phyloP scores from a whole-genome alignment of 1,139 yeast genomes.

The Suhomyces maxii region DNA sequence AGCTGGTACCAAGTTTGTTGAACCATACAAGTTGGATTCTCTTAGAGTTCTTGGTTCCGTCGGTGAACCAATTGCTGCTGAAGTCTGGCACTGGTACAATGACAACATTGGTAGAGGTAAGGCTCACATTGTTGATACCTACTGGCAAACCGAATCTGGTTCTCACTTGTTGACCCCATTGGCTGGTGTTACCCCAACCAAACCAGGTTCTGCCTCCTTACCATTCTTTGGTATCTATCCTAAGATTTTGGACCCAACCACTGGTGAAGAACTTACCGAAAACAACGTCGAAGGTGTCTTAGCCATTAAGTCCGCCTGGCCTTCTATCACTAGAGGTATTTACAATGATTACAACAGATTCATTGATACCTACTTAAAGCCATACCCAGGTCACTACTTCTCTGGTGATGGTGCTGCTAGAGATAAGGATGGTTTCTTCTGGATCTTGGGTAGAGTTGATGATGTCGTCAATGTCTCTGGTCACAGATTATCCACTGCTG shows the following conservation, averaged over 20 bases:
- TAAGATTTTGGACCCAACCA: constrained; percentile 66
- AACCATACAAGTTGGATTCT: constrained; percentile 62
- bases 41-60: constrained; percentile 79
- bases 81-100: constrained; percentile 91
- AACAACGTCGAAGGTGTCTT: constrained; percentile 74
- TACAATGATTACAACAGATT: constrained; percentile 68
- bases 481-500: constrained; percentile 78
- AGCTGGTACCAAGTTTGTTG: constrained; percentile 72
- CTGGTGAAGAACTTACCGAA: constrained; percentile 64
- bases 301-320: constrained; percentile 73
- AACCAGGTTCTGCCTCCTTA: constrained; percentile 77
- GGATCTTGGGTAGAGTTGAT: constrained; percentile 82
- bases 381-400: constrained; percentile 69
- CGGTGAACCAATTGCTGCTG: constrained; percentile 92
- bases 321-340: constrained; percentile 75
- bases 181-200: constrained; percentile 73
- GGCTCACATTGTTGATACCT: constrained; percentile 75
- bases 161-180: constrained; percentile 71
- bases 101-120: constrained; percentile 74
- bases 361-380: constrained; percentile 69
- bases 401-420: constrained; percentile 85
- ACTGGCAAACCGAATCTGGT: constrained; percentile 86
- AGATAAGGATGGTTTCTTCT: constrained; percentile 72
- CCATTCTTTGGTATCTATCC: constrained; percentile 78
- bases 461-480: constrained; percentile 84